Evolutionary conservation across 2,329 filamentous ascomycete genomes (phyloP).

Genomic region (Venturia aucupariae): DNA sequence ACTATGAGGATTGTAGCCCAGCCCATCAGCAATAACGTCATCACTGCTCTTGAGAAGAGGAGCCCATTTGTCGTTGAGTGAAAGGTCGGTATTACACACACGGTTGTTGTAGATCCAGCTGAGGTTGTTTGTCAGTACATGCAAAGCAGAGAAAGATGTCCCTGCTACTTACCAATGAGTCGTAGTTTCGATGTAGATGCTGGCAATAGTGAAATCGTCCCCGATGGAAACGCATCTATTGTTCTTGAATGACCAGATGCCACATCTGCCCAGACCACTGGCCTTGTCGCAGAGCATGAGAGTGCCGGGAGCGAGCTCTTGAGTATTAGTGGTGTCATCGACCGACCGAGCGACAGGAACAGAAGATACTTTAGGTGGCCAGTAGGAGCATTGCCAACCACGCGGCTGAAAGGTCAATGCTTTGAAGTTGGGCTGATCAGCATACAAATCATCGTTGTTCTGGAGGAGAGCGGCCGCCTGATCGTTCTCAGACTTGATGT

Average conservation of each 20-base stretch:
- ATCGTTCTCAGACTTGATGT: not conserved
- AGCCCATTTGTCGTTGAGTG: not conserved
- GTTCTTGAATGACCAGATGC: not conserved
- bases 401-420: not conserved
- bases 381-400: not conserved
- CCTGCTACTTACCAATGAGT: not conserved
- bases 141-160: not conserved
- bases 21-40: not conserved
- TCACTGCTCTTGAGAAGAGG: not conserved
- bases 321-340: not conserved
- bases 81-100: not conserved
- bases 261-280: not conserved
- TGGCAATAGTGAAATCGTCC: not conserved
- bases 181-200: not conserved
- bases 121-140: not conserved
- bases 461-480: not conserved
- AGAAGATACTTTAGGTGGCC: not conserved
- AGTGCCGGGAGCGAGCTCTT: not conserved
- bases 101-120: not conserved
- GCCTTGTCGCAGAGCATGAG: not conserved
- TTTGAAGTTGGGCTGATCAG: not conserved
- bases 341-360: not conserved
- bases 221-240: not conserved
- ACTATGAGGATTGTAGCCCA: not conserved
- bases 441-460: not conserved